phyloP scores from a whole-genome alignment of 441 rosid species.

The Capsella rubella region DNA sequence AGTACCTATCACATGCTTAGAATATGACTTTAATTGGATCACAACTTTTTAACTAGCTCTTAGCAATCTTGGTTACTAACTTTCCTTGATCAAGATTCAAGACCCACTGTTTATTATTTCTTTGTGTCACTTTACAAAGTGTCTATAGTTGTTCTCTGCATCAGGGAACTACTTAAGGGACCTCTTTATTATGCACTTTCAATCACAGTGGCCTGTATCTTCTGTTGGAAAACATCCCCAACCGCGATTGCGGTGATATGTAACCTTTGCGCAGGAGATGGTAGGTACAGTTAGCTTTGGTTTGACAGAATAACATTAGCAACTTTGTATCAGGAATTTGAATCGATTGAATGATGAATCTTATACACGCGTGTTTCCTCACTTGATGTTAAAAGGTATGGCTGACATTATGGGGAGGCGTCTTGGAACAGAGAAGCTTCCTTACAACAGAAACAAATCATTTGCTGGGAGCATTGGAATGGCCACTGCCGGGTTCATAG shows the following conservation, averaged over 20 bases:
- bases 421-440: slow-evolving; percentile 66
- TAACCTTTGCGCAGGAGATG: slow-evolving; percentile 96
- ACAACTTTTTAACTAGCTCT: neutral
- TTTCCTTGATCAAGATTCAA: slow-evolving; percentile 13
- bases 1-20: neutral
- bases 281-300: slow-evolving; percentile 50
- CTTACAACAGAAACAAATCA: slow-evolving; percentile 78
- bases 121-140: slow-evolving; percentile 39
- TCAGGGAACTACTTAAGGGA: slow-evolving; percentile 87
- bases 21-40: neutral
- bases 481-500: slow-evolving; percentile 69
- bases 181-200: slow-evolving; percentile 76
- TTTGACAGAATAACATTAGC: neutral
- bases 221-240: slow-evolving; percentile 86
- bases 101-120: neutral
- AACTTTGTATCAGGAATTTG: slow-evolving; percentile 3
- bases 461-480: slow-evolving; percentile 78
- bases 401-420: slow-evolving; percentile 84
- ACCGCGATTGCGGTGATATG: slow-evolving; percentile 70
- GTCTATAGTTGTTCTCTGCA: slow-evolving; percentile 36
- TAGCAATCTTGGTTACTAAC: neutral
- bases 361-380: neutral
- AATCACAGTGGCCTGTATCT: slow-evolving; percentile 60
- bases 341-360: slow-evolving; percentile 8
- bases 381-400: slow-evolving; percentile 53